Evolutionary conservation across 2,329 filamentous ascomycete genomes (phyloP), one percentile per base, ranked within the genome.

Genomic region (Epicoccum nigrum): DNA sequence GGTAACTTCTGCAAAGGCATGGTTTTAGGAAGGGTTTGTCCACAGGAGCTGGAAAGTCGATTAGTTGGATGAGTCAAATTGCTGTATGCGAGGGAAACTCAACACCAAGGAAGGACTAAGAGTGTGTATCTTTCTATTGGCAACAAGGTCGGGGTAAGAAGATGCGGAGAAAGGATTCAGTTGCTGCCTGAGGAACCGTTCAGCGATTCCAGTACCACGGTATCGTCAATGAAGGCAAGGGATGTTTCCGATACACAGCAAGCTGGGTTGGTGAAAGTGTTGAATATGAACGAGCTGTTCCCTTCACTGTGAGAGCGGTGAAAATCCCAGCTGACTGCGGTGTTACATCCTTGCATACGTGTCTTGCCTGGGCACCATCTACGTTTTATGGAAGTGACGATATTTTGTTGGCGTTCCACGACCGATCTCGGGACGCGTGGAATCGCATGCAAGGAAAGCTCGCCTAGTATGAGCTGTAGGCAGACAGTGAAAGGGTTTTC

Each of bases 1-100:
- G 50, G 55, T 28, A 51, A 35, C 28, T 60, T 65, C 19, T 64
- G 60, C 27, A 64, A 35, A 47, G 60, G 60, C 62, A 64, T 64
- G 16, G 7, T 40, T 30, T 11, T 17, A 17, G 38, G n/a, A 23
- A 21, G 3, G 7, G 15, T 28, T 16, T 4, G 37, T 17, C 15
- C 25, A 25, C 7, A 21, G 4, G 4, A 7, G 11, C 9, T 35
- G 7, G 16, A 6, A 19, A 21, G 7, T 31, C 16, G 17, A 15
- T n/a, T 13, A 19, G 35, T 12, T 9, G 17, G 12, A 4, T 12
- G 33, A 17, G 19, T 6, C 31, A 21, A 16, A 28, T 15, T 16
- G 4, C 4, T 23, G 16, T 9, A 15, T 19, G 8, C 9, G 8
- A 13, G 15, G 21, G 38, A 30, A 19, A 28, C 20, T 19, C 16